Base-by-base conservation (phyloP, 768 basidiomycete species). In the Amanita brunnescens region DNA sequence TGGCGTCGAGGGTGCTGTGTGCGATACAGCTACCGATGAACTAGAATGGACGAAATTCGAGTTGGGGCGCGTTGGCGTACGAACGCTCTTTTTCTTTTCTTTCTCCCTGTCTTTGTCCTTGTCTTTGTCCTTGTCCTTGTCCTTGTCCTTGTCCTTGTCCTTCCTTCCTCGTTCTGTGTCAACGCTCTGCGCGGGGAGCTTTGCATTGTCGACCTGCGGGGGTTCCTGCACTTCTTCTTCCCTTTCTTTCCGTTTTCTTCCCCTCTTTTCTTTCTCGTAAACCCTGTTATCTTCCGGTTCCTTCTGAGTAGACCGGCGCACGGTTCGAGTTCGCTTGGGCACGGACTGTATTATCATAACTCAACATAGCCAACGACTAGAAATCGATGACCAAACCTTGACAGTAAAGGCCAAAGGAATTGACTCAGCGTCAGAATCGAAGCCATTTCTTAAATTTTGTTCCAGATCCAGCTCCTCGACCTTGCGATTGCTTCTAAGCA, bases 201-300 rank as follows among this genome's bases (percentile, higher is more conserved):
- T 47, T 52, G 49, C 14, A 41, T 54, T 26, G 52, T 55, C 30
- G 52, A 41, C 32, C 26, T 23, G 47, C 45, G 48, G 57, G 37
- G 40, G 55, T 44, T 55, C 50, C 18, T 61, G 62, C 4, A 57
- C 24, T 23, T 73, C 72, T 16, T 74, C 75, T 3, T 75, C 75
- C 52, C 71, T 65, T 40, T 66, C 68, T 58, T 76, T 77, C 49
- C 74, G 58, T 55, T 73, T 72, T 49, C 68, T 67, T 29, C 69
- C 67, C 53, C 69, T 61, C 52, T 68, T 73, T 52, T 68, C 65
- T 48, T 64, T 67, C 41, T 63, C 46, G 14, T 23, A 18, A 12
- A 24, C 62, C 26, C 52, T 21, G n/a, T 53, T 37, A 44, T 40
- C 50, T 4, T 61, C 63, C 10, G 51, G 6, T 26, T 64, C 67